Conservation (phyloP, 805 yeast genomes). For the Spathaspora boniae region DNA sequence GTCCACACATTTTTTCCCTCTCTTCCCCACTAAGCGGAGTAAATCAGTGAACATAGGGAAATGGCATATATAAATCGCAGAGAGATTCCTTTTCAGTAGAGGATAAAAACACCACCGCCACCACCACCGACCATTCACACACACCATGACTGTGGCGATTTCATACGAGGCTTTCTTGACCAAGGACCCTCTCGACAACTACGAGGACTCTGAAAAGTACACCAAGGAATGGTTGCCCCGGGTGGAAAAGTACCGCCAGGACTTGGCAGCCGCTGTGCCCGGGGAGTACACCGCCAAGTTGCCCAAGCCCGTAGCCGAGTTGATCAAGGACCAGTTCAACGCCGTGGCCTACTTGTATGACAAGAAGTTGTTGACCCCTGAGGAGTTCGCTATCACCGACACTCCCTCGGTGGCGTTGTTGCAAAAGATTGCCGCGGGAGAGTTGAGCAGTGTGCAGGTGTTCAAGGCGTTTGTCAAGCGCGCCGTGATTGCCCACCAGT, state of each 20-base stretch:
- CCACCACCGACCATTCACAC: too few species aligned
- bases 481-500: conserved; percentile 40
- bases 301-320: conserved; percentile 30
- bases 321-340: conserved; percentile 32
- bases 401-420: conserved; percentile 25
- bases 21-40: background rate
- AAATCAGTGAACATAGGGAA: too few species aligned
- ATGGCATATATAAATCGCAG: too few species aligned
- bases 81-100: too few species aligned
- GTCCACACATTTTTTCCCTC: too few species aligned
- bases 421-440: conserved; percentile 29
- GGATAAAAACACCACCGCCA: too few species aligned
- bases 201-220: conserved; percentile 42
- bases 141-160: conserved; percentile 4
- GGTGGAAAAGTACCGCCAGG: conserved; percentile 36
- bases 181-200: conserved; percentile 27
- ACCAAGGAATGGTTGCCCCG: conserved; percentile 43
- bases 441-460: conserved; percentile 33
- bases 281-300: conserved; percentile 28
- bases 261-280: conserved; percentile 25
- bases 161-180: conserved; percentile 22
- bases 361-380: conserved; percentile 29
- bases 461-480: conserved; percentile 41
- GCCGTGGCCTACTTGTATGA: conserved; percentile 33
- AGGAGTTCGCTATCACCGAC: conserved; percentile 38